Conservation (phyloP, 73 alveolate species). For the Strombidium stylifer region DNA sequence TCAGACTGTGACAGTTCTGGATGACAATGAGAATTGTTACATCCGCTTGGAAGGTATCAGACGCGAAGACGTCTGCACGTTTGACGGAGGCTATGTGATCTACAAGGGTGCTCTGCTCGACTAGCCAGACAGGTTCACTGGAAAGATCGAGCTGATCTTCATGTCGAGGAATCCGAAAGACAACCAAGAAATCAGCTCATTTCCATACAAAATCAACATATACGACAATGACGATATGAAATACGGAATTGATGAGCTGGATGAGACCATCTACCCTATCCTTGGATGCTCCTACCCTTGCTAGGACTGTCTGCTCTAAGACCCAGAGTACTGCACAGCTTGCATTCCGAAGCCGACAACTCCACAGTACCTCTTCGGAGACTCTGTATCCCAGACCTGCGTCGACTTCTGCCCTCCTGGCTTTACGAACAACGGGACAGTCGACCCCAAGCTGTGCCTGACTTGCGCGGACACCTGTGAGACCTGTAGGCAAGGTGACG, state of each 20-base stretch:
- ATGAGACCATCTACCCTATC: conserved; percentile 21
- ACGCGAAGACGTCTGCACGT: conserved; percentile 2
- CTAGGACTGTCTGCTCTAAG: conserved; percentile 8
- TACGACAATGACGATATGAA: conserved; percentile 18
- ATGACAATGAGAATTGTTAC: conserved; percentile 3
- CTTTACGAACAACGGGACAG: conserved; percentile 17
- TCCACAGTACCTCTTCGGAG: conserved; percentile 5
- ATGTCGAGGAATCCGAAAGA: conserved; percentile 15
- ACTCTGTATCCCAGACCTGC: conserved; percentile 5
- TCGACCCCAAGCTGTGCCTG: background rate
- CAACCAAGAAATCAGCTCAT: background rate
- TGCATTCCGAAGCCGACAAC: conserved; percentile 10
- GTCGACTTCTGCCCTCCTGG: conserved; percentile 6
- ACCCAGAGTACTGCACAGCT: conserved; percentile 35
- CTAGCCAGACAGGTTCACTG: background rate
- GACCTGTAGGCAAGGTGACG: background rate
- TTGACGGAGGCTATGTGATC: background rate
- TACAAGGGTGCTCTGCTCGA: conserved; percentile 1
- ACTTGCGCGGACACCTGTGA: conserved; percentile 20
- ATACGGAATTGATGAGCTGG: conserved; percentile 21
- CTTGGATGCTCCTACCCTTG: conserved; percentile 49
- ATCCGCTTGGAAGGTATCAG: background rate
- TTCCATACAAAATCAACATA: background rate
- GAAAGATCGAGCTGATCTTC: conserved; percentile 7
- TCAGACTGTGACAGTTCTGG: background rate